Percentiles rank a stretch among this genome's conserved stretches.
Evolutionary conservation across 2,329 filamentous ascomycete genomes (phyloP).

Genomic region (Fusarium mangiferae): DNA sequence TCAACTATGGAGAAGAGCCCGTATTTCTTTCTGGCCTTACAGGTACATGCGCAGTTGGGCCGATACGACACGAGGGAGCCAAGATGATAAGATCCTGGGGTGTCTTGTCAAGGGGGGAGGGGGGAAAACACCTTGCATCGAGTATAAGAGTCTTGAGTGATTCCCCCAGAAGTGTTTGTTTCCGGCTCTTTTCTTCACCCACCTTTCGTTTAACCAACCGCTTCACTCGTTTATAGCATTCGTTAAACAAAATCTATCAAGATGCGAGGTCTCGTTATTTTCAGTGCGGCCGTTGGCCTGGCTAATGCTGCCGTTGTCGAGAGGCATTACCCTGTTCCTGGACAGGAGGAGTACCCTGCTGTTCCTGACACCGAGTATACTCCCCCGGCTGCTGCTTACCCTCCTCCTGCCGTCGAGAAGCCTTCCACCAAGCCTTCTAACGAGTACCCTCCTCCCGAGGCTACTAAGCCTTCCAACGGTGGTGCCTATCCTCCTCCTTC

Average conservation of each 20-base stretch:
- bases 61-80: slow-evolving; percentile 15
- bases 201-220: slow-evolving; percentile 31
- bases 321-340: slow-evolving; percentile 19
- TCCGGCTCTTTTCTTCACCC: slow-evolving; percentile 13
- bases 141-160: slow-evolving; percentile 27
- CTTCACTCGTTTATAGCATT: slow-evolving; percentile 30
- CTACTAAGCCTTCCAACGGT: background rate
- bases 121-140: background rate
- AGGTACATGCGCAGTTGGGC: slow-evolving; percentile 10
- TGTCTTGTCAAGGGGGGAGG: background rate
- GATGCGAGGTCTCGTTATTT: slow-evolving; percentile 32
- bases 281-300: slow-evolving; percentile 35
- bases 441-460: background rate
- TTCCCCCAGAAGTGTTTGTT: background rate
- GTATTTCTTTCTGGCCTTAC: slow-evolving; percentile 11
- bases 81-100: slow-evolving; percentile 13
- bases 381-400: background rate
- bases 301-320: slow-evolving; percentile 34
- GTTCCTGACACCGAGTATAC: slow-evolving; percentile 6
- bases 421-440: background rate
- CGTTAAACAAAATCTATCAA: slow-evolving; percentile 11
- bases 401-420: background rate
- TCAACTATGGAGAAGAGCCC: slow-evolving; percentile 31
- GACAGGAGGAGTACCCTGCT: background rate
- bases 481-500: slow-evolving; percentile 3